Percentiles rank a stretch among this genome's conserved stretches.
Conservation (phyloP, 768 basidiomycete species). For the Porphyrellus cyaneotinctus region DNA sequence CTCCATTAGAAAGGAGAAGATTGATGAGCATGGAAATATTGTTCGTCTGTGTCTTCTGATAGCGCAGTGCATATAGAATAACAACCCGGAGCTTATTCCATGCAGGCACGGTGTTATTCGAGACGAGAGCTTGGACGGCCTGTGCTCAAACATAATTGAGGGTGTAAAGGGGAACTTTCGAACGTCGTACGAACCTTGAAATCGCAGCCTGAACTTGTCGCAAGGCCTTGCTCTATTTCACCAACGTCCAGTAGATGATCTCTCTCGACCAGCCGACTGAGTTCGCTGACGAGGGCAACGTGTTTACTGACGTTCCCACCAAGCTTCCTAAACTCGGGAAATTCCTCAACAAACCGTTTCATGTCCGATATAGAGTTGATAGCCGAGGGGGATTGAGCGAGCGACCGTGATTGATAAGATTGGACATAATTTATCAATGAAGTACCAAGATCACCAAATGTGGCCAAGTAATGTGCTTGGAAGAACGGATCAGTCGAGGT, state of each 20-base stretch:
- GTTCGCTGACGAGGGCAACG: slow-evolving; percentile 93
- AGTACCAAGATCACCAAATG: slow-evolving; percentile 94
- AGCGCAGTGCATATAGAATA: slow-evolving; percentile 88
- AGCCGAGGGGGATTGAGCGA: slow-evolving; percentile 66
- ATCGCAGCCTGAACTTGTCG: slow-evolving; percentile 88
- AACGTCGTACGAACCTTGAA: slow-evolving; percentile 54
- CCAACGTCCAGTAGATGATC: slow-evolving; percentile 86
- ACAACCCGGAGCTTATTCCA: slow-evolving; percentile 88
- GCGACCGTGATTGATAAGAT: slow-evolving; percentile 83
- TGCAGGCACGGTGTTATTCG: slow-evolving; percentile 60
- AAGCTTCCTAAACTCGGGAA: slow-evolving; percentile 93
- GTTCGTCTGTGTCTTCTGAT: slow-evolving; percentile 82
- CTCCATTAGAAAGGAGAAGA: slow-evolving; percentile 69
- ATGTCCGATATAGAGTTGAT: slow-evolving; percentile 96
- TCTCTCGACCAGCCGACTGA: slow-evolving; percentile 83
- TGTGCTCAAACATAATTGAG: slow-evolving; percentile 28
- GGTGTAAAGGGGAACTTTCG: background rate
- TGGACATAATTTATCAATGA: slow-evolving; percentile 90
- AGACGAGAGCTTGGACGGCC: slow-evolving; percentile 80
- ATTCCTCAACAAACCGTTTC: slow-evolving; percentile 97
- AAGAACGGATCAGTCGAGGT: slow-evolving; percentile 93
- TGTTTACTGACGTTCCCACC: slow-evolving; percentile 99
- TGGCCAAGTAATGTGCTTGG: slow-evolving; percentile 82
- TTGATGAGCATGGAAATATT: slow-evolving; percentile 81
- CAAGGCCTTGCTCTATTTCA: slow-evolving; percentile 95